phyloP scores from a whole-genome alignment of 768 basidiomycete species.

The Galerina marginata region DNA sequence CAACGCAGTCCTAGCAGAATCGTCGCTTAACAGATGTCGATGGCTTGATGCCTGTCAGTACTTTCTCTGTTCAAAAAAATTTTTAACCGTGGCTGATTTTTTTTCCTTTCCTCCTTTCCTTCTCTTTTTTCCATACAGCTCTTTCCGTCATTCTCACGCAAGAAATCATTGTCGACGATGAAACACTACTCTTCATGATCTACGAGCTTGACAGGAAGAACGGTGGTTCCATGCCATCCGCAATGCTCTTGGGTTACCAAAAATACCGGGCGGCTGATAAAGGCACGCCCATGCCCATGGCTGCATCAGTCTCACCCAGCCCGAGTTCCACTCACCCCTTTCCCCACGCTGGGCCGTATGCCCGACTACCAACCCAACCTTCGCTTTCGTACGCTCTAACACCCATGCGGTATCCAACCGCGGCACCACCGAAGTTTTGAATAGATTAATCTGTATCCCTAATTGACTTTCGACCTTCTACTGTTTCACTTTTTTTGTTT shows the following conservation, averaged over 20 bases:
- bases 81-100: slow-evolving; percentile 29
- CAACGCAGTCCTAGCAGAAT: slow-evolving; percentile 69
- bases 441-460: slow-evolving; percentile 13
- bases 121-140: slow-evolving; percentile 32
- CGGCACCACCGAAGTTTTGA: slow-evolving; percentile 28
- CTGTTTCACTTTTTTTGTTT: slow-evolving; percentile 15
- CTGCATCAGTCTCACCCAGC: slow-evolving; percentile 24
- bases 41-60: slow-evolving; percentile 73
- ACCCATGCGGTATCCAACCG: slow-evolving; percentile 37
- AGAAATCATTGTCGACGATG: slow-evolving; percentile 70
- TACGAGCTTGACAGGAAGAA: slow-evolving; percentile 71
- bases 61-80: slow-evolving; percentile 17
- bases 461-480: slow-evolving; percentile 15
- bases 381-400: slow-evolving; percentile 50
- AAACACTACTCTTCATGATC: slow-evolving; percentile 64
- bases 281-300: slow-evolving; percentile 19
- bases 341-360: slow-evolving; percentile 31
- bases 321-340: slow-evolving; percentile 21
- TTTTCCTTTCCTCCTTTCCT: slow-evolving; percentile 28
- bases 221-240: slow-evolving; percentile 58
- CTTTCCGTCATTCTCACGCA: slow-evolving; percentile 66
- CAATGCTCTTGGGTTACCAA: slow-evolving; percentile 60
- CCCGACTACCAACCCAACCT: slow-evolving; percentile 39
- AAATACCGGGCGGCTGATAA: slow-evolving; percentile 38
- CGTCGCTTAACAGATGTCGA: slow-evolving; percentile 65